These are phyloP conservation scores for Chalciporus piperatus DNA, from an alignment of 768 basidiomycete genomes.

Conservation along the genomic window DNA sequence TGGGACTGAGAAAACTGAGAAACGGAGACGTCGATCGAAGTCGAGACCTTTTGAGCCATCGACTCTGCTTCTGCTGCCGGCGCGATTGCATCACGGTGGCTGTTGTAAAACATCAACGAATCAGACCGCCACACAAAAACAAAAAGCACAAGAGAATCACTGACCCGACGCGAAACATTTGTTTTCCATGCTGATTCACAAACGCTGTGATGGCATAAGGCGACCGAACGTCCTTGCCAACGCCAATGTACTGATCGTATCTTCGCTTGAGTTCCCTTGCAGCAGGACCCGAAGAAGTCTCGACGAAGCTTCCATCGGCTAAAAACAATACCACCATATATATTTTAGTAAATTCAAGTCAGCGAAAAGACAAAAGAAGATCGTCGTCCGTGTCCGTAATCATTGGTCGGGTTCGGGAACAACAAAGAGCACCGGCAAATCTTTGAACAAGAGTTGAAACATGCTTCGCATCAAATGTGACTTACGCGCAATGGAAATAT, in stretches of 20 bases:
- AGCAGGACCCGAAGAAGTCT: constrained; percentile 73
- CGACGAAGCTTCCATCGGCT: constrained; percentile 77
- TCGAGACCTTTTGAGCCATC: constrained; percentile 32
- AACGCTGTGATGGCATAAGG: constrained; percentile 83
- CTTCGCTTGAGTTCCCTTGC: constrained; percentile 75
- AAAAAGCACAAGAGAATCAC: constrained; percentile 25
- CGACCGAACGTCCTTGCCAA: constrained; percentile 64
- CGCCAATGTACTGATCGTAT: constrained; percentile 68
- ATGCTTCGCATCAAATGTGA: constrained; percentile 11
- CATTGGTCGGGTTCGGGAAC: neutral
- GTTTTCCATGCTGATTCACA: constrained; percentile 76
- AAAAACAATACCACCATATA: constrained; percentile 12
- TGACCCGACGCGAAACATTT: constrained; percentile 76
- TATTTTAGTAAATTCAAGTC: neutral
- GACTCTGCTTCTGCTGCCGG: constrained; percentile 56
- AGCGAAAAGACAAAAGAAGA: neutral
- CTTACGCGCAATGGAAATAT: constrained; percentile 60
- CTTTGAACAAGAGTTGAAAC: neutral
- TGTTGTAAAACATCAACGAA: constrained; percentile 22
- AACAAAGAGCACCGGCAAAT: neutral
- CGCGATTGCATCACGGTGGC: constrained; percentile 59
- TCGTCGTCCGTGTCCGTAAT: neutral
- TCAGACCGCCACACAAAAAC: neutral
- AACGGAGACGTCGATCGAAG: constrained; percentile 32
- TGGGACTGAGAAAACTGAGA: constrained; percentile 25